Evolutionary conservation across 768 basidiomycete species (phyloP).

Genomic region (Naganishia randhawae): DNA sequence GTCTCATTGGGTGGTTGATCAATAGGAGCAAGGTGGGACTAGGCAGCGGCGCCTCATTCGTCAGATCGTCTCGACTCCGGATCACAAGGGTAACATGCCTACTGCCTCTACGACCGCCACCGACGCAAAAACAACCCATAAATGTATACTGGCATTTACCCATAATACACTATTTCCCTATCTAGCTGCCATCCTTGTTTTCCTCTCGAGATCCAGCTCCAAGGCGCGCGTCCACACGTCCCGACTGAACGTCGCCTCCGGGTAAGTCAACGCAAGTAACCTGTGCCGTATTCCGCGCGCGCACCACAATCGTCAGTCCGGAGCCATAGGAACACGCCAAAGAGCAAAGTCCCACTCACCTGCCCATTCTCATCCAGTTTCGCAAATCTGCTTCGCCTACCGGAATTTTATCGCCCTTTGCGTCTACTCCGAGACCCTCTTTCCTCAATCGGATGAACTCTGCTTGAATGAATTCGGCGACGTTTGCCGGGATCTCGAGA

Average conservation of each 20-base stretch:
- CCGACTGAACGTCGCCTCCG: slow-evolving; percentile 29
- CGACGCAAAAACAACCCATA: too few species aligned
- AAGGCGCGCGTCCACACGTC: slow-evolving; percentile 37
- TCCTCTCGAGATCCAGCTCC: slow-evolving; percentile 33
- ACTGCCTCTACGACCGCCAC: too few species aligned
- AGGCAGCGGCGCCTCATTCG: too few species aligned
- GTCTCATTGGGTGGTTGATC: too few species aligned
- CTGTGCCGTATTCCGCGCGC: not conserved
- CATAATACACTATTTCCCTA: not conserved
- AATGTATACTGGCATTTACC: too few species aligned
- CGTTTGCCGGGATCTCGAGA: slow-evolving; percentile 37
- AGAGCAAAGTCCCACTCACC: slow-evolving; percentile 24
- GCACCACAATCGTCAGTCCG: not conserved
- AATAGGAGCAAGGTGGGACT: too few species aligned
- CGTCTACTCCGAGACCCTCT: slow-evolving; percentile 22
- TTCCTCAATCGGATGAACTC: slow-evolving; percentile 38
- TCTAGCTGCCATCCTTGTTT: slow-evolving; percentile 8
- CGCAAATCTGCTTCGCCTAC: slow-evolving; percentile 39
- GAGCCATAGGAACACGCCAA: not conserved
- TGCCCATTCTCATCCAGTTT: slow-evolving; percentile 44
- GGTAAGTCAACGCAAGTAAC: slow-evolving; percentile 37
- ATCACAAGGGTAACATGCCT: too few species aligned
- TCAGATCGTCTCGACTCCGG: too few species aligned
- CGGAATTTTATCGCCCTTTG: not conserved
- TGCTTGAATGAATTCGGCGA: slow-evolving; percentile 40